A percentile compares a stretch with the other conserved stretches of the same genome.
phyloP scores from a whole-genome alignment of 257 asterid genomes.

The Prunella vulgaris region DNA sequence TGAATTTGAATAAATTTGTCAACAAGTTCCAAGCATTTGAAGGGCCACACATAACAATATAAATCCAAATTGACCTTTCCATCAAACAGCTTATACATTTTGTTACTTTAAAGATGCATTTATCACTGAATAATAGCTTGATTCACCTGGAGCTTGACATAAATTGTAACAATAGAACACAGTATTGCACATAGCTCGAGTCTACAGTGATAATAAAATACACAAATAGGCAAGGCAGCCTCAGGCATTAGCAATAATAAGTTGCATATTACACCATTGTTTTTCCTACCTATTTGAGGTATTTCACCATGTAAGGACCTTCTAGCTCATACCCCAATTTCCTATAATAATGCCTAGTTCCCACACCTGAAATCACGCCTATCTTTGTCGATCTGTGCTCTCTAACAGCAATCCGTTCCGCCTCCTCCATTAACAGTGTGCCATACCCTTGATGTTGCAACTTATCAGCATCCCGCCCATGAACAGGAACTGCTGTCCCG shows the following conservation, averaged over 20 bases:
- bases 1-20: no score
- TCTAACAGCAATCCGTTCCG: constrained; percentile 65
- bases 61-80: background rate
- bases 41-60: background rate
- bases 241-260: no score
- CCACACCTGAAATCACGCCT: constrained; percentile 94
- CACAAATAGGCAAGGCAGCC: background rate
- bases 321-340: constrained; percentile 95
- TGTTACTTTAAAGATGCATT: background rate
- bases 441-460: constrained; percentile 98
- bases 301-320: constrained; percentile 98
- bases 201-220: background rate
- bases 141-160: background rate
- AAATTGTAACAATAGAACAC: background rate
- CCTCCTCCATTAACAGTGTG: constrained; percentile 94
- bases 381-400: constrained; percentile 90
- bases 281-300: constrained; percentile 26
- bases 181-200: background rate
- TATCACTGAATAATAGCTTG: background rate
- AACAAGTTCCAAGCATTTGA: no score
- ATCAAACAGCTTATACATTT: background rate
- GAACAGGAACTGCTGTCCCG: constrained; percentile 98
- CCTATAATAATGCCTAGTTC: constrained; percentile 93
- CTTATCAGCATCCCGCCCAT: constrained; percentile 88
- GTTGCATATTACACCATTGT: background rate